Conservation (phyloP, 2,329 filamentous ascomycete species). For the Trichoderma endophyticum region DNA sequence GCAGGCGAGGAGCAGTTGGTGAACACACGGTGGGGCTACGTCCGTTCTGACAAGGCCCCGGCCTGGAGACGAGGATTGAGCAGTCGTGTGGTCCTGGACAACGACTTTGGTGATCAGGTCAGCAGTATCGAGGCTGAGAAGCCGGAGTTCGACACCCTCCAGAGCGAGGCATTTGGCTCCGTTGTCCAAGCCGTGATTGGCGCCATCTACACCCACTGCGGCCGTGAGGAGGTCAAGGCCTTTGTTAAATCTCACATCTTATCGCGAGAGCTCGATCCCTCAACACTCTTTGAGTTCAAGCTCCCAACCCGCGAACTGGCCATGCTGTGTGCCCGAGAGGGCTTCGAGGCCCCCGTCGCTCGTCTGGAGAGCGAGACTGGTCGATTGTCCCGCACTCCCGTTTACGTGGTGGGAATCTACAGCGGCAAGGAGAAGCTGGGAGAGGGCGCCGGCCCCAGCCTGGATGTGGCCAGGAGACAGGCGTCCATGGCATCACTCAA, state of each 20-base stretch:
- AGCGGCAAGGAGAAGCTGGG: conserved; percentile 88
- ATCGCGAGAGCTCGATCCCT: conserved; percentile 71
- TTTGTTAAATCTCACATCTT: conserved; percentile 86
- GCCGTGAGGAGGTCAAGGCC: conserved; percentile 70
- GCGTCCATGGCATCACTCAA: conserved; percentile 85
- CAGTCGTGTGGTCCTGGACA: conserved; percentile 75
- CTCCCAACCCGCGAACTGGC: conserved; percentile 80
- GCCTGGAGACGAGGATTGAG: conserved; percentile 65
- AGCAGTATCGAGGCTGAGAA: conserved; percentile 25
- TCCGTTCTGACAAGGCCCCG: conserved; percentile 48
- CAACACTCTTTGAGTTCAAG: conserved; percentile 77
- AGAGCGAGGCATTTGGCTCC: conserved; percentile 66
- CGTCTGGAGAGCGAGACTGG: conserved; percentile 89
- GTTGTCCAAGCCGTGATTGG: conserved; percentile 84
- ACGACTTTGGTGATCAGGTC: conserved; percentile 72
- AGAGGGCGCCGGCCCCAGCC: conserved; percentile 76
- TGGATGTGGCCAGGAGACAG: conserved; percentile 72
- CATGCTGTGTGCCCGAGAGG: conserved; percentile 80
- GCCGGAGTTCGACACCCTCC: conserved; percentile 61
- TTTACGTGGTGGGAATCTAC: conserved; percentile 92
- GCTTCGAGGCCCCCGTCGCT: conserved; percentile 83
- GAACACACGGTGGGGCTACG: conserved; percentile 49
- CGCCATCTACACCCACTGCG: conserved; percentile 80
- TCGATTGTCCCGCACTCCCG: conserved; percentile 76
- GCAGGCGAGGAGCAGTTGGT: conserved; percentile 44